These are phyloP conservation scores for Cicer judaicum DNA, from an alignment of 306 rosid genomes.

Conservation along the genomic window DNA sequence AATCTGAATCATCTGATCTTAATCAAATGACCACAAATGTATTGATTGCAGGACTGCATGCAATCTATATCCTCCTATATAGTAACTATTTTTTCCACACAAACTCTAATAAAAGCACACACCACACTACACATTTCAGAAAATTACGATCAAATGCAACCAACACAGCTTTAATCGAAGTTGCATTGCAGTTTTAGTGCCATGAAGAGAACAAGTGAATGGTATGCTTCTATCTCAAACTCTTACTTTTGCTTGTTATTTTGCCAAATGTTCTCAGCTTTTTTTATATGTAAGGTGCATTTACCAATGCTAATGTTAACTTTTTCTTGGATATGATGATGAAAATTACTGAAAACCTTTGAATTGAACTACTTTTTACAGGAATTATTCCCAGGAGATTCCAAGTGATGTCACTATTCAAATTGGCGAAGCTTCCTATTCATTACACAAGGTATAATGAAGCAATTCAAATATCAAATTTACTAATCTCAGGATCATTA, in stretches of 20 bases:
- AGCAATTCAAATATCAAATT: conserved; percentile 11
- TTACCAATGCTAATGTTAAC: conserved; percentile 18
- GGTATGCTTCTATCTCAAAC: conserved; percentile 56
- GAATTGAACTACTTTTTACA: conserved; percentile 48
- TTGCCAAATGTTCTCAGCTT: no score
- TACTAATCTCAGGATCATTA: background rate
- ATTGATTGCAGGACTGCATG: no score
- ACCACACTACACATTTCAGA: background rate
- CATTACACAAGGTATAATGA: conserved; percentile 77
- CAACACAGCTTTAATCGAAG: background rate
- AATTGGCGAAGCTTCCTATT: conserved; percentile 74
- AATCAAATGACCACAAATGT: no score
- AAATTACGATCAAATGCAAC: background rate
- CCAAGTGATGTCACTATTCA: conserved; percentile 80
- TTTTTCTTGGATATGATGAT: conserved; percentile 5
- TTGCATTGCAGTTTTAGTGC: conserved; percentile 40
- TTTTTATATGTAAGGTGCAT: background rate
- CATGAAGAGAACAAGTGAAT: conserved; percentile 81
- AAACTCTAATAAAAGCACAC: conserved; percentile 34
- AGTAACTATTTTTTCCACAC: conserved; percentile 50
- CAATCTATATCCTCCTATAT: conserved; percentile 11
- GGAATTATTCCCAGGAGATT: conserved; percentile 92
- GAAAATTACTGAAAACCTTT: conserved; percentile 11
- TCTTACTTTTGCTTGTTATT: background rate
- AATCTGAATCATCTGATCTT: no score